Evolutionary conservation across 257 asterid species (phyloP).

Genomic region (Lycium barbarum): DNA sequence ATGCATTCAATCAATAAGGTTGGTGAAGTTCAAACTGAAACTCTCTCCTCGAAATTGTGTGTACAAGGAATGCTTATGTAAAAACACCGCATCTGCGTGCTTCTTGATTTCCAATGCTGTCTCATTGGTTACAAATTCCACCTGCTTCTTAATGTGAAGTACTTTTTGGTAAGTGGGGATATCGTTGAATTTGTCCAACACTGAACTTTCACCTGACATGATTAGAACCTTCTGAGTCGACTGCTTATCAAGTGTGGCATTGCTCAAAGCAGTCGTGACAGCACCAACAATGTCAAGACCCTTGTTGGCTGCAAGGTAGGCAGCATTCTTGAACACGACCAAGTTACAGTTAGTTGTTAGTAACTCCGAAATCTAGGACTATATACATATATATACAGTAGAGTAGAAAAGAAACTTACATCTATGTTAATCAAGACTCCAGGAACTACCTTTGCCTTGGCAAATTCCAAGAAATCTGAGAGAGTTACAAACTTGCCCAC

Average conservation of each 20-base stretch:
- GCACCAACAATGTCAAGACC: slow-evolving; percentile 26
- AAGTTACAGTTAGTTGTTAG: not conserved
- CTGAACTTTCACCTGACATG: slow-evolving; percentile 27
- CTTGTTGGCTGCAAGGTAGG: slow-evolving; percentile 26
- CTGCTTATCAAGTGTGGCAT: slow-evolving; percentile 23
- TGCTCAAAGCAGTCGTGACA: slow-evolving; percentile 29
- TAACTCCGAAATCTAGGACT: not conserved
- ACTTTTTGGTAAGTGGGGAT: slow-evolving; percentile 23
- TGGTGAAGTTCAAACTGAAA: slow-evolving; percentile 58
- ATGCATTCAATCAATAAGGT: slow-evolving; percentile 61
- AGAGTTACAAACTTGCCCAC: slow-evolving; percentile 34
- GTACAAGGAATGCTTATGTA: slow-evolving; percentile 60
- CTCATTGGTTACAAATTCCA: slow-evolving; percentile 43
- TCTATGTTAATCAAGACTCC: slow-evolving; percentile 29
- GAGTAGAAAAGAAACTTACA: slow-evolving; percentile 21
- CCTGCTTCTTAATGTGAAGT: slow-evolving; percentile 19
- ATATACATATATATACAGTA: not conserved
- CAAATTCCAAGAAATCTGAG: slow-evolving; percentile 29
- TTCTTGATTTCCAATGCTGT: slow-evolving; percentile 70
- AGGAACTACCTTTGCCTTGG: slow-evolving; percentile 20
- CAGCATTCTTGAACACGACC: slow-evolving; percentile 28
- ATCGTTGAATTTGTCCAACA: slow-evolving; percentile 23
- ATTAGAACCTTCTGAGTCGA: slow-evolving; percentile 25
- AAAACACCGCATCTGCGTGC: slow-evolving; percentile 73
- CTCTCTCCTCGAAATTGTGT: slow-evolving; percentile 43